Percentiles rank a stretch among this genome's conserved stretches.
These are phyloP conservation scores for Fusarium brachygibbosum DNA, from an alignment of 2,329 filamentous ascomycete genomes.

Conservation along the genomic window DNA sequence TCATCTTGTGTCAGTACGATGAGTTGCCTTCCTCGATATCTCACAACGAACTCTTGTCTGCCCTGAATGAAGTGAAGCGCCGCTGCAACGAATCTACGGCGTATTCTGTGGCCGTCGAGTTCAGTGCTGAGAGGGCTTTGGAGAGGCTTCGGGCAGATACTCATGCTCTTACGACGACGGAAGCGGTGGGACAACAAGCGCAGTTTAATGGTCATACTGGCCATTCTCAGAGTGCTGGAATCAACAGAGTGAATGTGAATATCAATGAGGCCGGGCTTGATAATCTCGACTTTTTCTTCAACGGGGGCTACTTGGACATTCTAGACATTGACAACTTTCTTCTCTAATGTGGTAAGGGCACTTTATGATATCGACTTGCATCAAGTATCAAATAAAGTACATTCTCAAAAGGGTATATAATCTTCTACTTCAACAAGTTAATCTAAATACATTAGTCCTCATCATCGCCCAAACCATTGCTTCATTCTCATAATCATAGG, in stretches of 20 bases:
- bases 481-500: slow-evolving; percentile 33
- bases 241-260: neutral
- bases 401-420: neutral
- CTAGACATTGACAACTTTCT: slow-evolving; percentile 29
- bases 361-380: too few relatives aligned
- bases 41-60: slow-evolving; percentile 2
- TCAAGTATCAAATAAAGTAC: neutral
- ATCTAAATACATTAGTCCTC: neutral
- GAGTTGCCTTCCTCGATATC: slow-evolving; percentile 12
- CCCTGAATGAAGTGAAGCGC: slow-evolving; percentile 18
- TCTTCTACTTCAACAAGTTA: neutral
- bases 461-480: slow-evolving; percentile 22
- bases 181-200: neutral
- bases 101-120: slow-evolving; percentile 24
- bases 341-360: neutral
- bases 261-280: slow-evolving; percentile 16
- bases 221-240: neutral
- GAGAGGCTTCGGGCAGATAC: slow-evolving; percentile 17
- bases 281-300: slow-evolving; percentile 32
- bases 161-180: neutral
- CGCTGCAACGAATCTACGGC: slow-evolving; percentile 22
- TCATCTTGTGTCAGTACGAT: slow-evolving; percentile 30
- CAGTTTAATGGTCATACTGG: neutral
- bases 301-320: slow-evolving; percentile 29
- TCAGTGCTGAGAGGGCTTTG: slow-evolving; percentile 31